Conservation (phyloP, 1,284 basidiomycete species). For the Ustilago trichophora region DNA sequence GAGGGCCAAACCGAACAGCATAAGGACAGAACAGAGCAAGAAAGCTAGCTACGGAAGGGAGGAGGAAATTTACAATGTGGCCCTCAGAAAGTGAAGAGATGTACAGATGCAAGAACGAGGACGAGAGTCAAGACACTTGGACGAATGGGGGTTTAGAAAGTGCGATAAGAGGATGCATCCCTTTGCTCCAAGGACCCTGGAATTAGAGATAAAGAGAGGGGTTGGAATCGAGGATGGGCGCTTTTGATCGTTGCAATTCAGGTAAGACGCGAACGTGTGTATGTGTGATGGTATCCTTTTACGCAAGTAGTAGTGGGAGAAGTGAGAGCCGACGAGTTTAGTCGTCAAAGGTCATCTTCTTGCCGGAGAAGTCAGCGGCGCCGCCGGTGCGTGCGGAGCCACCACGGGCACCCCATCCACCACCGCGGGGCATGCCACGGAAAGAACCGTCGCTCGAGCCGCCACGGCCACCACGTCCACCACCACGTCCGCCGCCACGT, state of each 20-base stretch:
- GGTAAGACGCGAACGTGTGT: neutral
- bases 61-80: conserved; percentile 20
- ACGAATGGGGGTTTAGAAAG: conserved; percentile 9
- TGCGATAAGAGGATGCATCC: conserved; percentile 7
- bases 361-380: conserved; percentile 78
- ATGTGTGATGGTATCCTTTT: conserved; percentile 65
- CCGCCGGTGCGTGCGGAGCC: conserved; percentile 75
- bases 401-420: conserved; percentile 63
- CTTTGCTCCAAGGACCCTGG: conserved; percentile 51
- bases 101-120: conserved; percentile 21
- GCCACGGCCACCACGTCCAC: conserved; percentile 66
- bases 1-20: conserved; percentile 8
- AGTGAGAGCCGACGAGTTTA: conserved; percentile 69
- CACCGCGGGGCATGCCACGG: conserved; percentile 66
- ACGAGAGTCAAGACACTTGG: neutral
- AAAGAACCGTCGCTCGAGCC: conserved; percentile 72
- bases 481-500: conserved; percentile 65
- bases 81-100: conserved; percentile 7
- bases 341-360: conserved; percentile 80
- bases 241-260: conserved; percentile 69
- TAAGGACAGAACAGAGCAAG: neutral
- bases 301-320: neutral
- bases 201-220: neutral
- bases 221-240: conserved; percentile 54
- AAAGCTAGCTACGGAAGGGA: neutral